A percentile compares a stretch with the other conserved stretches of the same genome.
These are phyloP conservation scores for Stenocarpella maydis DNA, from an alignment of 2,329 filamentous ascomycete species.

Conservation along the genomic window DNA sequence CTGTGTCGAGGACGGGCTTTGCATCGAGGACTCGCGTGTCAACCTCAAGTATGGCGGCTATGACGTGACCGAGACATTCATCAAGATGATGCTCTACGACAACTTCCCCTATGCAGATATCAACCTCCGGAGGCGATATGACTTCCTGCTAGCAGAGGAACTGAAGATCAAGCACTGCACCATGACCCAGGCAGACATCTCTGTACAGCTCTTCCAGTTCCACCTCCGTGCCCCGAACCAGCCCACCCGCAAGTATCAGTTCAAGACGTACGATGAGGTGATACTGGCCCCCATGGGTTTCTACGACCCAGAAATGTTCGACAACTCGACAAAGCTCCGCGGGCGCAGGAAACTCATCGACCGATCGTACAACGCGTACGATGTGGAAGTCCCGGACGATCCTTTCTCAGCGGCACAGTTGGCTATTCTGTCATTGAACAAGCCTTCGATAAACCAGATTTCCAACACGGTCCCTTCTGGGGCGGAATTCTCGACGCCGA, in stretches of 20 bases:
- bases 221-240: slow-evolving; percentile 88
- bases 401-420: slow-evolving; percentile 86
- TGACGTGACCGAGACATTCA: slow-evolving; percentile 92
- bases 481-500: slow-evolving; percentile 64
- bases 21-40: slow-evolving; percentile 91
- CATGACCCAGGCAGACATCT: slow-evolving; percentile 88
- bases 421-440: slow-evolving; percentile 66
- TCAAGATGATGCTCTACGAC: slow-evolving; percentile 98
- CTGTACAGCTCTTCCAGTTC: slow-evolving; percentile 87
- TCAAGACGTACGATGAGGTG: slow-evolving; percentile 97
- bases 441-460: slow-evolving; percentile 58
- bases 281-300: slow-evolving; percentile 95
- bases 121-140: slow-evolving; percentile 87
- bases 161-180: slow-evolving; percentile 93
- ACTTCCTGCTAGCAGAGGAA: slow-evolving; percentile 93
- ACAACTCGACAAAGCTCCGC: slow-evolving; percentile 79
- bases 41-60: slow-evolving; percentile 94
- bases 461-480: slow-evolving; percentile 52
- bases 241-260: slow-evolving; percentile 90
- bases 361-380: slow-evolving; percentile 92
- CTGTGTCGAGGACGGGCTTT: slow-evolving; percentile 96
- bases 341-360: slow-evolving; percentile 84
- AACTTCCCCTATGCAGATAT: slow-evolving; percentile 96
- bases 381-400: slow-evolving; percentile 86
- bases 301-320: slow-evolving; percentile 88